Evolutionary conservation across 2,329 filamentous ascomycete species (phyloP), one percentile per base, ranked within the genome.

Genomic region (Aspergillus latus): DNA sequence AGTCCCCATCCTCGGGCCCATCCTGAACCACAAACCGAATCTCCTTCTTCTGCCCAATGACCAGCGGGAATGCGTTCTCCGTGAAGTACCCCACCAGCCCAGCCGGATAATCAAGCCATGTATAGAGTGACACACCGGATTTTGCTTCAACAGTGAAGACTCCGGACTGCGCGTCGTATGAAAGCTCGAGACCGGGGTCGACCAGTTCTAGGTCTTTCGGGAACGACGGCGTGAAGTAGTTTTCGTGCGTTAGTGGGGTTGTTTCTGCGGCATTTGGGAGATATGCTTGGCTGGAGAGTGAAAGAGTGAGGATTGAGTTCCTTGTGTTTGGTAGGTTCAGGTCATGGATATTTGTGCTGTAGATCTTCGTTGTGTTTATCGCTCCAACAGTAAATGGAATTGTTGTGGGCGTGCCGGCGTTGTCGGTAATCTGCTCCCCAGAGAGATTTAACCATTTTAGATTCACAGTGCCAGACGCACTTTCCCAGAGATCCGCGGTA

Each of bases 401-500:
- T 0, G 66, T 69, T 3, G 60, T 51, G 0, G 72, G 65, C 0
- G 68, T 74, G n/a, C 68, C 70, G 21, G 75, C 64, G 44, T 77
- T 71, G 3, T 61, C 52, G 1, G 59, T 29, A n/a, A 83, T 71
- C 2, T 66, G 61, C 0, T 73, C 75, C 4, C 80, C 83, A 1
- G 68, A 68, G 68, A 81, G 80, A 55, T 79, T 74, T 39, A 80
- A 74, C 83, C 83, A 86, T 2, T 71, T 73, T 32, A 84, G 62
- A 2, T 69, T 76, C 2, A 80, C 79, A 0, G 61, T 76, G 0
- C 82, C 83, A 4, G 57, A 66, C 0, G 76, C 76, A 1, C 75
- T 59, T 2, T 75, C 68, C 83, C 83, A 86, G 1, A 85, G 73
- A 67, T 86, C 83, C 2, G 80, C 84, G 0, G 80, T 83, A 1